Base-by-base conservation (phyloP, 768 basidiomycete genomes). In the Amanita subjunquillea region DNA sequence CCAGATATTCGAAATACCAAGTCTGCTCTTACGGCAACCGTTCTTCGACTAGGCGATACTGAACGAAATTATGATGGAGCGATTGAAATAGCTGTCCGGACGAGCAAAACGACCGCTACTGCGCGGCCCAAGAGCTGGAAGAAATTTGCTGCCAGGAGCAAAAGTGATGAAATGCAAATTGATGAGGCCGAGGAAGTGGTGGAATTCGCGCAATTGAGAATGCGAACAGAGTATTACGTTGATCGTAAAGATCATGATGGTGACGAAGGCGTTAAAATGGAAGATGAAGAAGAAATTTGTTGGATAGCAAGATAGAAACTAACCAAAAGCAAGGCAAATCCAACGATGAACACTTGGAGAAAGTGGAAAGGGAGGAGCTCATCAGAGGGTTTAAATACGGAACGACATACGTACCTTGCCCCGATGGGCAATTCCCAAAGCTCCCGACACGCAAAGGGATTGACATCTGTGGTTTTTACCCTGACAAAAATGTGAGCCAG, bases 361-460 rank as follows among this genome's bases (percentile, higher is more conserved):
- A 76, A 55, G 78, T 89, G 5, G 83, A 88, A 62, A 86, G 85
- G 65, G 86, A 90, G 58, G 77, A 91, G 36, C 79, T 93, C 6
- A 72, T 90, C 22, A 70, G 75, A 57, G 91, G 90, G 2, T 94
- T 87, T 72, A 87, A 88, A 67, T 95, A 96, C 60, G 94, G 94
- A 17, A 77, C 90, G 2, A 86, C 88, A 1, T 93, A 91, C 65
- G 86, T 81, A 2, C 91, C 90, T 0, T 85, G 85, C 66, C 87
- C 89, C 2, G 89, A 91, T 48, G 89, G 82, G n/a, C 82, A 84
- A 50, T 95, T 92, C 59, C 78, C 79, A 29, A 77, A 72, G 56
- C 69, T 96, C 37, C 68, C 71, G n/a, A 88, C 91, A 0, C 76
- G 70, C 61, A 85, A 83, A 60, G 95, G 95, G 0, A 85, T 98